These are phyloP conservation scores for Ligustrum vulgare DNA, from an alignment of 257 asterid genomes.

Conservation along the genomic window DNA sequence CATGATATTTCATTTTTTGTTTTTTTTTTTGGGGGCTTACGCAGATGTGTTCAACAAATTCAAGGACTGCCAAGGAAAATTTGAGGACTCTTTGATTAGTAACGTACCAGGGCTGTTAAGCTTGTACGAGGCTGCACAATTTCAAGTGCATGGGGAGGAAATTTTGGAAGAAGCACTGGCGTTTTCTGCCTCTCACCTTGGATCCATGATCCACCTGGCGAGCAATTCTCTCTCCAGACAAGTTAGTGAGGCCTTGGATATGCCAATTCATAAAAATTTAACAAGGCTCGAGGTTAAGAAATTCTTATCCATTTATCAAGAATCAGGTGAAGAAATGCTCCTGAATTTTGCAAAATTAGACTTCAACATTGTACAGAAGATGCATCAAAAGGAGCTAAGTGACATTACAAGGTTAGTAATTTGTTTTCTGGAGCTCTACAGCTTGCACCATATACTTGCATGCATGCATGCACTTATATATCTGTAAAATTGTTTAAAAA, in stretches of 20 bases:
- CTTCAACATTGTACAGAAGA: constrained; percentile 29
- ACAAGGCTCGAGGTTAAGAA: constrained; percentile 20
- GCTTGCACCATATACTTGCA: too few relatives aligned
- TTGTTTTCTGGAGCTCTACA: too few relatives aligned
- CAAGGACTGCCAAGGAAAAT: constrained; percentile 17
- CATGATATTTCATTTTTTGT: too few relatives aligned
- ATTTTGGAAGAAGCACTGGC: constrained; percentile 25
- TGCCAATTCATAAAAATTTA: constrained; percentile 28
- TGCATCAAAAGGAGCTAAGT: constrained; percentile 19
- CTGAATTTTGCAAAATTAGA: constrained; percentile 34
- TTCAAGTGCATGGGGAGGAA: constrained; percentile 17
- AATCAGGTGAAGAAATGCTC: constrained; percentile 9
- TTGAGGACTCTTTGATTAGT: neutral
- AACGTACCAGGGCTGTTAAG: constrained; percentile 29
- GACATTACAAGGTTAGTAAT: constrained; percentile 23
- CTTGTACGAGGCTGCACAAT: constrained; percentile 37
- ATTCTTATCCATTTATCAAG: constrained; percentile 25
- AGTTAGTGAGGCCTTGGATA: constrained; percentile 16
- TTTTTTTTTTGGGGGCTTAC: neutral
- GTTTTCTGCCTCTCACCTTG: constrained; percentile 23
- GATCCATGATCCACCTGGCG: neutral
- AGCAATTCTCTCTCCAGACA: constrained; percentile 1
- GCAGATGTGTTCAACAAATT: constrained; percentile 35
- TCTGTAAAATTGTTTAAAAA: too few relatives aligned
- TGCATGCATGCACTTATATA: too few relatives aligned